Evolutionary conservation across 139 green algal genomes (phyloP).

Genomic region (Zygnema circumcarinatum): DNA sequence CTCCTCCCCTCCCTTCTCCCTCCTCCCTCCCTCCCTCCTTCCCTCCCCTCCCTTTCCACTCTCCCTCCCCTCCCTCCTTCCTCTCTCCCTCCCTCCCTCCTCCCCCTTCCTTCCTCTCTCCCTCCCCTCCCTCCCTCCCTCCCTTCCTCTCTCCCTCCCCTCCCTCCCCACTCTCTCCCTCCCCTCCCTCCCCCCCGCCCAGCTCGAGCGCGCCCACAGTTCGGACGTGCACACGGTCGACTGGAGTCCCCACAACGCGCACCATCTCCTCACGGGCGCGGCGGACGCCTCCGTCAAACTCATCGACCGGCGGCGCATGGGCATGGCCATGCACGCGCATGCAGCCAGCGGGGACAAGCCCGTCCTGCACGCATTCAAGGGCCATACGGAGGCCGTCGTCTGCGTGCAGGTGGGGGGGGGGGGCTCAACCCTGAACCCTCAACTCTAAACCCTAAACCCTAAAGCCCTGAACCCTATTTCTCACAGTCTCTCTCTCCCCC

Average conservation of each 20-base stretch:
- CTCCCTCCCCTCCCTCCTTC: background rate
- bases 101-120: background rate
- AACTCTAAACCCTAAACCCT: no score
- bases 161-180: background rate
- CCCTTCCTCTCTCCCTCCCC: background rate
- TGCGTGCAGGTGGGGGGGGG: conserved; percentile 43
- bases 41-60: background rate
- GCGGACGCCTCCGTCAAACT: conserved; percentile 43
- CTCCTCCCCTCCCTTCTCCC: background rate
- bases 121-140: background rate
- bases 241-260: conserved; percentile 30
- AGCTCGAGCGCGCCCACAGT: conserved; percentile 43
- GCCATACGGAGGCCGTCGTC: conserved; percentile 34
- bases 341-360: background rate
- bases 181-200: background rate
- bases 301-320: conserved; percentile 53
- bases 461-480: background rate
- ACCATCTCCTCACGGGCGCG: conserved; percentile 33
- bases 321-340: background rate
- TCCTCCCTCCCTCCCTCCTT: background rate
- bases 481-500: background rate
- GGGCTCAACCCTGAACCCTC: no score
- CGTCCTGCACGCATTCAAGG: conserved; percentile 27
- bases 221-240: conserved; percentile 56
- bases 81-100: background rate